Conservation (phyloP, 2,329 filamentous ascomycete species). For the Apiospora aurea region DNA sequence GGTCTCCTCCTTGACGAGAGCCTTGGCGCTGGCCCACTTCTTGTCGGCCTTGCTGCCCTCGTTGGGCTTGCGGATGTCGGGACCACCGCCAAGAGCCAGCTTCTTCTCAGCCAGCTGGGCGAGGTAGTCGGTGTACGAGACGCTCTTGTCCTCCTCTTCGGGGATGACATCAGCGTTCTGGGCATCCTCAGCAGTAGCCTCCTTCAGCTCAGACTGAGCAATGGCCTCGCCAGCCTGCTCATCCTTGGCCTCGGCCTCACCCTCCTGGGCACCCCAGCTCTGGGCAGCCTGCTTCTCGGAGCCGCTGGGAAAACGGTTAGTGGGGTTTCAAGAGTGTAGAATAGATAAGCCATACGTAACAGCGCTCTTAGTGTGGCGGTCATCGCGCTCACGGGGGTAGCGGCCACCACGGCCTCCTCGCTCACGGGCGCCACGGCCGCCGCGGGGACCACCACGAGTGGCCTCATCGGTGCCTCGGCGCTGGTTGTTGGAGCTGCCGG, state of each 20-base stretch:
- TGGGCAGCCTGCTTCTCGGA: conserved; percentile 88
- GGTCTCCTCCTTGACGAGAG: conserved; percentile 68
- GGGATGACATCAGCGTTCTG: conserved; percentile 49
- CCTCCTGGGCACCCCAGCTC: conserved; percentile 87
- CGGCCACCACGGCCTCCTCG: conserved; percentile 65
- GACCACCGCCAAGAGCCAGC: conserved; percentile 67
- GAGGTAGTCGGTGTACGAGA: conserved; percentile 90
- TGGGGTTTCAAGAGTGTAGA: not conserved
- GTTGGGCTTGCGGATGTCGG: conserved; percentile 87
- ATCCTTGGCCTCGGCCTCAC: conserved; percentile 84
- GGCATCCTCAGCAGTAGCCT: conserved; percentile 60
- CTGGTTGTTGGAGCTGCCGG: conserved; percentile 83
- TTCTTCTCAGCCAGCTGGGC: conserved; percentile 78
- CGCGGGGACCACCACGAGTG: conserved; percentile 61
- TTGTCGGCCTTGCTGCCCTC: conserved; percentile 87
- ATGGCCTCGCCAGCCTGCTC: conserved; percentile 92
- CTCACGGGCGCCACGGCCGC: conserved; percentile 69
- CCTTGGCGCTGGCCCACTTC: conserved; percentile 90
- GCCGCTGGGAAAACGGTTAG: conserved; percentile 57
- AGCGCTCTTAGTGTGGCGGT: conserved; percentile 59
- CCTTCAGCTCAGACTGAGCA: conserved; percentile 83
- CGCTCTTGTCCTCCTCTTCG: conserved; percentile 82
- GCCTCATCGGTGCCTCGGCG: conserved; percentile 77
- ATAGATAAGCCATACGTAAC: conserved; percentile 51
- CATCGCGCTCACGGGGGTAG: conserved; percentile 60